Percentiles rank a stretch among this genome's conserved stretches.
Evolutionary conservation across 345 rosid species (phyloP).

Genomic region (Eucalyptus sp.): DNA sequence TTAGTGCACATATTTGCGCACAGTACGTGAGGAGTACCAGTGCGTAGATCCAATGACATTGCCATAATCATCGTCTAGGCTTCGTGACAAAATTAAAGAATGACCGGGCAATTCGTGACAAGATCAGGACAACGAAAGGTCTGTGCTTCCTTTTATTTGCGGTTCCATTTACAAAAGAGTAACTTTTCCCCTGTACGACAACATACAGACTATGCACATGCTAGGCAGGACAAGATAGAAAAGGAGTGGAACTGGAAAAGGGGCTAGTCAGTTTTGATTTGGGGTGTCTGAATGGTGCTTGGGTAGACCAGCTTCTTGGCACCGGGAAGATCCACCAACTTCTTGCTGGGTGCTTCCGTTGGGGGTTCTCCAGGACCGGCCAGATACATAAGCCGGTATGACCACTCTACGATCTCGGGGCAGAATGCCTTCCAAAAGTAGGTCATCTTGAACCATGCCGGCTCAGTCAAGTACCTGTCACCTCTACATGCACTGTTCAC

Average conservation of each 20-base stretch:
- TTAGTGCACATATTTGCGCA: background rate
- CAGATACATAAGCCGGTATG: background rate
- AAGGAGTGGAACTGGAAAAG: background rate
- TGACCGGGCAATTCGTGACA: background rate
- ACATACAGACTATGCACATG: background rate
- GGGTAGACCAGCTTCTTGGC: conserved; percentile 1
- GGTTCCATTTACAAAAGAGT: background rate
- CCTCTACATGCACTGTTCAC: conserved; percentile 33
- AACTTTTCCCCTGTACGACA: background rate
- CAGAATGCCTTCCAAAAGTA: conserved; percentile 25
- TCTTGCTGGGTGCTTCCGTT: conserved; percentile 14
- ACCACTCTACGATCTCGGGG: conserved; percentile 29
- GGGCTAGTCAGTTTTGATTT: conserved; percentile 1
- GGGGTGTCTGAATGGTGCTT: background rate
- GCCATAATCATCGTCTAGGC: background rate
- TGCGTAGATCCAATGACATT: background rate
- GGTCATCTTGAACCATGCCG: conserved; percentile 7
- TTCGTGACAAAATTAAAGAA: background rate
- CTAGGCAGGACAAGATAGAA: background rate
- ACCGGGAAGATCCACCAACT: background rate
- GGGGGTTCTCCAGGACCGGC: conserved; percentile 2
- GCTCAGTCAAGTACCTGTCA: conserved; percentile 23
- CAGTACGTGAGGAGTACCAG: background rate
- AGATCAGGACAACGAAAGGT: background rate
- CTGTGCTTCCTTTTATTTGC: background rate